Base-by-base conservation (phyloP, 192 early-diverging fungal species). In the Linnemannia schmuckeri region DNA sequence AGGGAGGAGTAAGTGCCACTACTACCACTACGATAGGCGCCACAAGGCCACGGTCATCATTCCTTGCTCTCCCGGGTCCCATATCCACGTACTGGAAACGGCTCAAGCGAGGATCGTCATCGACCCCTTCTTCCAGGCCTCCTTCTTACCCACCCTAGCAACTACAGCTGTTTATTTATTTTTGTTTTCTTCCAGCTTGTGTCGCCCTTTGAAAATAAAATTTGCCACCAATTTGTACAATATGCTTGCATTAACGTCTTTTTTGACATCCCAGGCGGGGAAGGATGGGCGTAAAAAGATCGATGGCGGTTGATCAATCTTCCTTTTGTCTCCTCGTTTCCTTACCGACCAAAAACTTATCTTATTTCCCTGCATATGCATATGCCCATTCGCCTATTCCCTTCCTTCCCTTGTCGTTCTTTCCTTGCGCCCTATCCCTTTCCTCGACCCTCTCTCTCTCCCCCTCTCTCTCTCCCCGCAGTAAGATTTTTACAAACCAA, bases 401-500 rank as follows among this genome's bases (percentile, higher is more conserved):
- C 55, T 27, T 10, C n/a, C 22, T 24, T 27, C 10, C 22, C 55
- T 61, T 7, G 24, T 57, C n/a, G 42, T 57, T 3, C 55, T 10
- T 61, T 9, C 27, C n/a, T 61, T 61, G 55, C 55, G 75, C 75
- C 5, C 75, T 54, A 18, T 81, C 57, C 78, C 70, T 61, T 27
- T 27, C n/a, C 27, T 52, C 47, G 15, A 49, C 18, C 4, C 15
- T 49, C 4, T 4, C 15, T 49, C 47, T 0, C 17, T 18, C 17
- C 20, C 55, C 4, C 22, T 22, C 54, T 24, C 54, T 57, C 55
- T n/a, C 47, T 17, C n/a, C 7, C 7, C 55, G n/a, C n/a, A 61
- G 6, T 61, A 27, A 61, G 10, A 18, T 27, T 61, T 9, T 61
- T n/a, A 10, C 55, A 0, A 5, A 6, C 24, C n/a, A 61, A 61